A percentile compares a stretch with the other conserved stretches of the same genome.
phyloP scores from a whole-genome alignment of 441 rosid species.

The Pelargonium fulgidum region DNA sequence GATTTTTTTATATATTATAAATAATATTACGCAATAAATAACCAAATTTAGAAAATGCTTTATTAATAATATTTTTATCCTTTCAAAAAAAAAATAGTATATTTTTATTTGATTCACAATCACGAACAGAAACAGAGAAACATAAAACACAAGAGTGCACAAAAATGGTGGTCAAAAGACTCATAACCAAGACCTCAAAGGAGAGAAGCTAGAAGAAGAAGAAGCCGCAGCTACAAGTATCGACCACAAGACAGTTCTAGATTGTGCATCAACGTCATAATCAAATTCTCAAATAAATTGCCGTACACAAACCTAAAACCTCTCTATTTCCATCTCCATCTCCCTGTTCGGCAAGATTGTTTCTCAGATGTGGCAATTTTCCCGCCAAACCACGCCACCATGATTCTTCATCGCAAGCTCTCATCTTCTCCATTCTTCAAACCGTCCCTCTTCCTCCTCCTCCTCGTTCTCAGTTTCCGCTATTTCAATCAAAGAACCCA shows the following conservation, averaged over 20 bases:
- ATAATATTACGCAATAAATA: no score
- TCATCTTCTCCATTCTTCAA: conserved; percentile 25
- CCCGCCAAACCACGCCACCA: conserved; percentile 37
- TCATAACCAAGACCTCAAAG: no score
- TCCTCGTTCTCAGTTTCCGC: conserved; percentile 42
- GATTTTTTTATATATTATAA: no score
- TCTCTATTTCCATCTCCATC: background rate
- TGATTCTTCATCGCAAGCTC: conserved; percentile 23
- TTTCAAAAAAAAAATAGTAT: no score
- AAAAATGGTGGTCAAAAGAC: no score
- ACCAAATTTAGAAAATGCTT: no score
- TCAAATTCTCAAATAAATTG: background rate
- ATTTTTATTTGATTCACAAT: no score
- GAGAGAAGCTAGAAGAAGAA: background rate
- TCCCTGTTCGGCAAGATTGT: background rate
- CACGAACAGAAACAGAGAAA: no score
- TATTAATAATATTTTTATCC: no score
- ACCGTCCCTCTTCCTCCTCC: conserved; percentile 27
- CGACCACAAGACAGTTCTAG: background rate
- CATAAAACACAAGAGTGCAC: no score
- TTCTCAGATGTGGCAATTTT: conserved; percentile 32
- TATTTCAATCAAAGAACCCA: conserved; percentile 21
- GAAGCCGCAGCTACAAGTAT: background rate
- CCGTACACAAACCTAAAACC: background rate
- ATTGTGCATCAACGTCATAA: background rate